Conservation (phyloP, 2,329 filamentous ascomycete genomes). For the Aureobasidium sp. region DNA sequence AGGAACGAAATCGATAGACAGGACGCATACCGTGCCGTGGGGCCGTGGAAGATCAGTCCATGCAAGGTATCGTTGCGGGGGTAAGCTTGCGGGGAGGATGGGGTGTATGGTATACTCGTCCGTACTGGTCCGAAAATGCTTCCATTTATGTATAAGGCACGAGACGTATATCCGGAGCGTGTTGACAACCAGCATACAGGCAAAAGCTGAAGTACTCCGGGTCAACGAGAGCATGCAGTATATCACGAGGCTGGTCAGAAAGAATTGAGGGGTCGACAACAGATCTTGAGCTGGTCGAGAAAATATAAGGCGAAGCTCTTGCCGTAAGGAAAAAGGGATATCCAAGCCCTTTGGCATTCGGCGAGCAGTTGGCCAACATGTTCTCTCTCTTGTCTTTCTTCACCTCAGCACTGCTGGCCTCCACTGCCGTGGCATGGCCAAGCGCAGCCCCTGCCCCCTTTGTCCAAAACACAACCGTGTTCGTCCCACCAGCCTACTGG, state of each 20-base stretch:
- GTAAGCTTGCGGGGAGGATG: neutral
- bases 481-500: slow-evolving; percentile 20
- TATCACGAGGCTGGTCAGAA: slow-evolving; percentile 4
- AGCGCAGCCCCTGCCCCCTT: neutral
- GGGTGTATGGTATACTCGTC: neutral
- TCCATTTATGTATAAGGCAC: neutral
- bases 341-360: neutral
- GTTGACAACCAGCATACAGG: neutral
- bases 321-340: neutral
- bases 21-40: slow-evolving; percentile 1
- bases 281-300: neutral
- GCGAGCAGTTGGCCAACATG: neutral
- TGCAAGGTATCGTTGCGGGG: neutral
- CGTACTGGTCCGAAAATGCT: neutral
- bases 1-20: neutral
- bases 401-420: neutral
- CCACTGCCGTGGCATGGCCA: slow-evolving; percentile 1
- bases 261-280: neutral
- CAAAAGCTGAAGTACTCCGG: slow-evolving; percentile 1
- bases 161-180: neutral
- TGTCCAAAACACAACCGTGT: slow-evolving; percentile 17
- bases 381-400: slow-evolving; percentile 4
- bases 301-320: neutral
- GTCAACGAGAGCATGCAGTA: neutral
- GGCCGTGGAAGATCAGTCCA: neutral